phyloP scores from a whole-genome alignment of 176 grass and related monocot genomes.

The Pontederia crassipes region DNA sequence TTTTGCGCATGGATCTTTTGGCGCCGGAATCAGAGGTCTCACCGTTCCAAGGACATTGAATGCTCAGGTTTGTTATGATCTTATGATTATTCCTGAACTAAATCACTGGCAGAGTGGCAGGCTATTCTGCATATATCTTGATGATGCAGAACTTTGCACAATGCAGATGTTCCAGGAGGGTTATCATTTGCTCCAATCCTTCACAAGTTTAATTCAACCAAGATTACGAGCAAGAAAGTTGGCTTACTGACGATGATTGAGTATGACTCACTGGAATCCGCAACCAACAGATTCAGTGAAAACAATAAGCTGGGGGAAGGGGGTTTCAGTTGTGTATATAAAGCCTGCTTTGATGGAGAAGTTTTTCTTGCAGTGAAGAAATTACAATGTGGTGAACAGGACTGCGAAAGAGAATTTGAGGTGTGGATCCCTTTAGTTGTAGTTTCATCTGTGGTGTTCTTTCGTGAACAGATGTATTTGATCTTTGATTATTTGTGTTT shows the following conservation, averaged over 20 bases:
- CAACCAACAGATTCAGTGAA: constrained; percentile 67
- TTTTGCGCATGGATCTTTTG: constrained; percentile 64
- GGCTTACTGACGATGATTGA: constrained; percentile 55
- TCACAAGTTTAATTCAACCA: constrained; percentile 65
- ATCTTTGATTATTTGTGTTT: constrained; percentile 1
- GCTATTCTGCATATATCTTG: neutral
- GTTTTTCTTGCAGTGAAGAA: constrained; percentile 60
- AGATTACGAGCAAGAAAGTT: constrained; percentile 42
- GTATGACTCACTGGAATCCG: constrained; percentile 48
- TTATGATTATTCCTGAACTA: neutral
- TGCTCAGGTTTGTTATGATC: constrained; percentile 35
- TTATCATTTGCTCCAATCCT: constrained; percentile 52
- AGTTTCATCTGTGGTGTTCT: constrained; percentile 7
- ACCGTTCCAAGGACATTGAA: constrained; percentile 28
- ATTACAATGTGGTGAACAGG: constrained; percentile 40
- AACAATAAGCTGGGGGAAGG: constrained; percentile 66
- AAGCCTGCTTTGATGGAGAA: constrained; percentile 55
- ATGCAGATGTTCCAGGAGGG: constrained; percentile 41
- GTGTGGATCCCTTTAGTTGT: constrained; percentile 21
- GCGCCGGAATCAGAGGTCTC: constrained; percentile 37
- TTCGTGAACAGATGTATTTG: neutral
- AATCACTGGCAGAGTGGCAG: constrained; percentile 4
- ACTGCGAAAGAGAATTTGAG: constrained; percentile 85
- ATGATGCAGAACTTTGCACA: neutral
- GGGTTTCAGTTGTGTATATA: constrained; percentile 72